Conservation (phyloP, 148 eudicot species). For the Dysphania ambrosioides region DNA sequence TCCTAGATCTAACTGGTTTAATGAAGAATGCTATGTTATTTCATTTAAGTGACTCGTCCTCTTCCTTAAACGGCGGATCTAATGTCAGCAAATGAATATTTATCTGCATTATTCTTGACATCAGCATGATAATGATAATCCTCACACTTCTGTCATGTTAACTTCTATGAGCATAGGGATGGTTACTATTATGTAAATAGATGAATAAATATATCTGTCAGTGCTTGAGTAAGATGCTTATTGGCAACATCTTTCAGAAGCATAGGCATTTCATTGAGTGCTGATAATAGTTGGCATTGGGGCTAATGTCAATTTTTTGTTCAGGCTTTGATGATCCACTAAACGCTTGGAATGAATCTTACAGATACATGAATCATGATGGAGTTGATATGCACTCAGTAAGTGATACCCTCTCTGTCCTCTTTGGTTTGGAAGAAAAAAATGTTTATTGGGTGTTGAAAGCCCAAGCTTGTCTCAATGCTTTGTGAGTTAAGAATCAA, state of each 20-base stretch:
- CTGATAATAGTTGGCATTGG: neutral
- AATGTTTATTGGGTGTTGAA: neutral
- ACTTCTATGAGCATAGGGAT: neutral
- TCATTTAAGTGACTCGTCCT: too few species aligned
- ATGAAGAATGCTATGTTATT: neutral
- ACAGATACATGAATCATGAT: constrained; percentile 42
- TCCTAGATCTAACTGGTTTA: neutral
- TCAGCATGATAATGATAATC: neutral
- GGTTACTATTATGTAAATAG: neutral
- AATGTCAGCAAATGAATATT: too few species aligned
- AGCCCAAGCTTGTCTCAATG: neutral
- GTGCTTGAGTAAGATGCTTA: too few species aligned
- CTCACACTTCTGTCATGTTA: neutral
- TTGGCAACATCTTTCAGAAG: too few species aligned
- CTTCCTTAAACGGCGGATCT: neutral
- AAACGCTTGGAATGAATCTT: constrained; percentile 40
- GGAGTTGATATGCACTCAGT: constrained; percentile 29
- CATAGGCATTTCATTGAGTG: neutral
- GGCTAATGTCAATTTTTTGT: neutral
- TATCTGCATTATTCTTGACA: neutral
- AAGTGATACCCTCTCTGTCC: constrained; percentile 10
- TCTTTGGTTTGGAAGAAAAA: too few species aligned
- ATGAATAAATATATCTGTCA: neutral
- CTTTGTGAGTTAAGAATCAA: neutral
- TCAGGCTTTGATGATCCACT: constrained; percentile 41